These are phyloP conservation scores for Crithidia fasciculata DNA, from an alignment of 208 protist species.

Conservation along the genomic window DNA sequence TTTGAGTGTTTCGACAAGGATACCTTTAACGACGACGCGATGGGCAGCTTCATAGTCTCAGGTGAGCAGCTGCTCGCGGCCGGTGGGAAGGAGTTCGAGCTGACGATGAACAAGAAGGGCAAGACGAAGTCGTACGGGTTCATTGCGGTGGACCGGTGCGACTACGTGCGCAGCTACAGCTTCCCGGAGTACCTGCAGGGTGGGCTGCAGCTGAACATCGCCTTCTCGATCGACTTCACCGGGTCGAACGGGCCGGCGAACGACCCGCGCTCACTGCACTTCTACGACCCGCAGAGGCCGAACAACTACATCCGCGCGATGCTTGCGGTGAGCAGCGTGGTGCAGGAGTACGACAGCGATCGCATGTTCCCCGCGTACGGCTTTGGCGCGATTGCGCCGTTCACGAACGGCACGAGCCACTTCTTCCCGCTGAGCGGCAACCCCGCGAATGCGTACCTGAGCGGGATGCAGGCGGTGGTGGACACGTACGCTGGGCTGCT, in stretches of 20 bases:
- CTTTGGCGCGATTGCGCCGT: constrained; percentile 47
- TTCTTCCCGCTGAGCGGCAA: constrained; percentile 62
- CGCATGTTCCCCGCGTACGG: constrained; percentile 49
- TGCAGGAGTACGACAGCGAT: constrained; percentile 65
- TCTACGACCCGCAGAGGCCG: constrained; percentile 30
- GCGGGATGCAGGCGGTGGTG: constrained; percentile 61
- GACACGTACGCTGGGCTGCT: constrained; percentile 51
- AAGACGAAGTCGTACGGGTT: constrained; percentile 42
- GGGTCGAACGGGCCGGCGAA: constrained; percentile 57
- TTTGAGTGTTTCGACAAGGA: constrained; percentile 43
- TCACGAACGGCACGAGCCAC: constrained; percentile 45
- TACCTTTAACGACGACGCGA: constrained; percentile 11
- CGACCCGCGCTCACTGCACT: constrained; percentile 67
- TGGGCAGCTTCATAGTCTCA: constrained; percentile 34
- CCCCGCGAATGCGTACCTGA: constrained; percentile 42
- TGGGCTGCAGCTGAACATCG: constrained; percentile 66
- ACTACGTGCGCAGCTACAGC: constrained; percentile 17
- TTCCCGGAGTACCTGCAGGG: constrained; percentile 72
- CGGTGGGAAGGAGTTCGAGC: constrained; percentile 21
- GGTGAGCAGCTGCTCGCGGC: constrained; percentile 22
- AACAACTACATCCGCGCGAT: constrained; percentile 59
- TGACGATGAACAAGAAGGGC: constrained; percentile 30
- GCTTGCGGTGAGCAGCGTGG: constrained; percentile 43
- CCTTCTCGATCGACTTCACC: constrained; percentile 83
- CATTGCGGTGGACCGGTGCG: constrained; percentile 24